Base-by-base conservation (phyloP, 2,329 filamentous ascomycete species). In the Chalaropsis ovoidea region DNA sequence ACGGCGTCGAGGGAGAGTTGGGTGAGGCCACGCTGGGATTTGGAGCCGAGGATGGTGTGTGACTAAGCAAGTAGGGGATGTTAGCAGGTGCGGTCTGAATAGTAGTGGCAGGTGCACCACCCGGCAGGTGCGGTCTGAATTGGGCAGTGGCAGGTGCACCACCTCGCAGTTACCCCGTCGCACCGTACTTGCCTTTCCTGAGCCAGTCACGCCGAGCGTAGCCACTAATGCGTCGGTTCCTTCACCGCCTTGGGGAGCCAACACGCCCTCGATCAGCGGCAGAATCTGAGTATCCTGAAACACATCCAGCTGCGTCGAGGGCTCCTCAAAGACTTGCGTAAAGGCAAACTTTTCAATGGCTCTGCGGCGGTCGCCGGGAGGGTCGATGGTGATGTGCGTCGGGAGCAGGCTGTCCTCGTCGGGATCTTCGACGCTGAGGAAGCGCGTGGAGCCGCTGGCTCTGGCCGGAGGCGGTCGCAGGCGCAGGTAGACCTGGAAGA, bases 261-360 rank as follows among this genome's bases (percentile, higher is more conserved):
- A 74, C 2, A 96, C 91, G 22, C 90, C 90, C 71, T 93, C 86
- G 6, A 96, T 82, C 54, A 96, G 79, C 0, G 84, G 81, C 15
- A 88, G 77, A 56, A 96, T 83, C 27, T 87, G 87, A 0, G 88
- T 89, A 71, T 86, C 86, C 69, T 90, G 82, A 73, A 99, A 96
- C 10, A 99, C 77, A 71, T 96, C 90, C 35, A 94, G 79, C 73
- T 99, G 94, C 6, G 83, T 84, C 1, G 90, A 86, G 71, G 88
- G 81, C 72, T 97, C 92, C 71, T 95, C 88, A 71, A 97, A 96
- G 0, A 99, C 91, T 68, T 85, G 85, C 0, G 94, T 99, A 73
- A 99, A 99, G 1, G 87, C 89, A 73, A 97, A 99, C 73, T 88
- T 90, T 75, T 99, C 94, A 43, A 96, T 85, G 0, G 92, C 91